Base-by-base conservation (phyloP, 2,329 filamentous ascomycete genomes). In the Ophiostoma sp. region DNA sequence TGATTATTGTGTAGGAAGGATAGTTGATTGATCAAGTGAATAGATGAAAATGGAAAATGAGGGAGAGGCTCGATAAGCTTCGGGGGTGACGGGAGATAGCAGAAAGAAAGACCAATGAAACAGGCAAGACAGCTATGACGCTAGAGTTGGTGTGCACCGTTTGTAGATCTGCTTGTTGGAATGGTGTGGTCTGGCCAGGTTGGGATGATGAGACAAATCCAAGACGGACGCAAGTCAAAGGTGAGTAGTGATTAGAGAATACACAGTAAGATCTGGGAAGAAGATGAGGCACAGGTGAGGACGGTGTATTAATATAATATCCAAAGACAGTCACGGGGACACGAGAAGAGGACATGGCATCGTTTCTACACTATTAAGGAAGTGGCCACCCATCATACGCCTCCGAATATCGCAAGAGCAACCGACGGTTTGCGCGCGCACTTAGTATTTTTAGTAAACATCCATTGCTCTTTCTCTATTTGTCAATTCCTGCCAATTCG, bases 341-440 rank as follows among this genome's bases (percentile, higher is more conserved):
- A 57, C 23, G 8, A 31, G 52, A 11, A n/a, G n/a, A 57, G n/a
- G 23, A 57, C 52, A 57, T 31, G 60, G 31, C 31, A 23, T 41
- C 23, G 48, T 44, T 27, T 17, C 36, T 62, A 41, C 44, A 27
- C 6, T 57, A 57, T 27, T 15, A 31, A 27, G 52, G 52, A 57
- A 57, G 52, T 57, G 52, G 60, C 15, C 1, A 39, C 20, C 31
- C 60, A 64, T 20, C 31, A n/a, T 64, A 31, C 20, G n/a, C 31
- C 36, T 66, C 64, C 64, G 64, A 66, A 44, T 27, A 66, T 66
- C 64, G 64, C 64, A 66, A 35, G 62, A 44, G 36, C 64, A 23
- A 41, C 36, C 35, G 35, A 66, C 64, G 35, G 33, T 27, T 66
- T 66, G 62, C 31, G 62, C 62, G 62, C 20, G 62, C 17, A 57